Evolutionary conservation across 208 protist species (phyloP), one percentile per base, ranked within the genome.

Genomic region (Crithidia expoeki): DNA sequence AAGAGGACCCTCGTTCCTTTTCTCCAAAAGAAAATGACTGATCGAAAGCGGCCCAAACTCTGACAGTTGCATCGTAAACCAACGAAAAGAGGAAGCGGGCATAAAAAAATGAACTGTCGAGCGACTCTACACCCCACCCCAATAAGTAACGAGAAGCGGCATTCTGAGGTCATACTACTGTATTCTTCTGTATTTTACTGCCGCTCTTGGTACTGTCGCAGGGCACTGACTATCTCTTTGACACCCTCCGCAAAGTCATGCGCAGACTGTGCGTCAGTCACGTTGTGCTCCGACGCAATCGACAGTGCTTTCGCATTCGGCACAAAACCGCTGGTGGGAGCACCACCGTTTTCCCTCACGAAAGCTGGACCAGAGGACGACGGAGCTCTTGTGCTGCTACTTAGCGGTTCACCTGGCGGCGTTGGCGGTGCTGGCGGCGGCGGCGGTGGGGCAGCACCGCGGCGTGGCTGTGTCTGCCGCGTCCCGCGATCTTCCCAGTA

Each of bases 191-290:
- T n/a, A n/a, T n/a, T n/a, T n/a, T n/a, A n/a, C n/a, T n/a, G n/a
- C n/a, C 6, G 16, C 34, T 52, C 53, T 14, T 51, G 28, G 57
- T 76, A 71, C 28, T 36, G 62, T 56, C 49, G 40, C 23, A 76
- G 63, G 2, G 71, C 56, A 21, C 23, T 33, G 21, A 76, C 33
- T n/a, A 76, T 60, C 5, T 47, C 55, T 25, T 33, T 66, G 21
- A 76, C 71, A 7, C 63, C 71, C 0, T 51, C 36, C 5, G 59
- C 71, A 59, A 76, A 76, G 47, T 59, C 63, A n/a, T 76, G 62
- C 23, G 71, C 71, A 7, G 63, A n/a, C 53, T 60, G 63, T 27
- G 71, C 71, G 3, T 76, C 63, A 21, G 46, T 60, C 30, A 76
- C 71, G 14, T 19, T 61, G 63, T 71, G 63, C 63, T 76, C 71